These are phyloP conservation scores for Populus hybrid DNA, from an alignment of 441 rosid species.

Conservation along the genomic window DNA sequence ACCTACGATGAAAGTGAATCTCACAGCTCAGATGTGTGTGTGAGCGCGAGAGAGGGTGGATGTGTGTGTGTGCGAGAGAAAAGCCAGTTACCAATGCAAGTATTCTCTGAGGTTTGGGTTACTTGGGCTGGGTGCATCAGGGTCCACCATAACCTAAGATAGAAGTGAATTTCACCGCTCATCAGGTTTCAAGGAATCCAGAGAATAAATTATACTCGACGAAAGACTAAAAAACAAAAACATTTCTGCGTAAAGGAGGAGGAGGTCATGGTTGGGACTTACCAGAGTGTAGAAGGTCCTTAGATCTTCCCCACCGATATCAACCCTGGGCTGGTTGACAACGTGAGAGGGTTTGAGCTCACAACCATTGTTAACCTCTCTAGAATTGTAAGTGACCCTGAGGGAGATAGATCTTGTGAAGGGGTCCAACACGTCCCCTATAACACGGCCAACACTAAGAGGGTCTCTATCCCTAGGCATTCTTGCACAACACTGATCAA, in stretches of 20 bases:
- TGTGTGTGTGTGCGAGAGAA: neutral
- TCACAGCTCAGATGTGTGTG: too few relatives aligned
- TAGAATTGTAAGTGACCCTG: slow-evolving; percentile 38
- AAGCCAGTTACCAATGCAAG: slow-evolving; percentile 62
- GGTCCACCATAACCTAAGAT: slow-evolving; percentile 86
- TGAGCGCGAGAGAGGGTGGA: too few relatives aligned
- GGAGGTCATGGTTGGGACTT: neutral
- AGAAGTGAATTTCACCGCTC: neutral
- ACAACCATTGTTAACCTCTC: slow-evolving; percentile 65
- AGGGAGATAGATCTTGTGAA: slow-evolving; percentile 55
- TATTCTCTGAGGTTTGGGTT: slow-evolving; percentile 77
- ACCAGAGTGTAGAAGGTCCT: slow-evolving; percentile 84
- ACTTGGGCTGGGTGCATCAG: slow-evolving; percentile 92
- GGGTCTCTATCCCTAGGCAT: slow-evolving; percentile 64
- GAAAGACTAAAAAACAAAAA: neutral
- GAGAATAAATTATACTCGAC: neutral
- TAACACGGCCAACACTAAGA: slow-evolving; percentile 70
- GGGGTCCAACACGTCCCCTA: slow-evolving; percentile 73
- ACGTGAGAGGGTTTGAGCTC: slow-evolving; percentile 77
- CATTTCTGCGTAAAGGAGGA: neutral
- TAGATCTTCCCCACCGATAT: slow-evolving; percentile 74
- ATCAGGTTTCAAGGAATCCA: neutral
- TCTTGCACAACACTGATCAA: neutral
- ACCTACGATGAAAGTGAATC: too few relatives aligned
- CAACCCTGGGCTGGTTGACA: slow-evolving; percentile 65